phyloP scores from a whole-genome alignment of 2,329 filamentous ascomycete species.

The Tolypocladium inflatum region DNA sequence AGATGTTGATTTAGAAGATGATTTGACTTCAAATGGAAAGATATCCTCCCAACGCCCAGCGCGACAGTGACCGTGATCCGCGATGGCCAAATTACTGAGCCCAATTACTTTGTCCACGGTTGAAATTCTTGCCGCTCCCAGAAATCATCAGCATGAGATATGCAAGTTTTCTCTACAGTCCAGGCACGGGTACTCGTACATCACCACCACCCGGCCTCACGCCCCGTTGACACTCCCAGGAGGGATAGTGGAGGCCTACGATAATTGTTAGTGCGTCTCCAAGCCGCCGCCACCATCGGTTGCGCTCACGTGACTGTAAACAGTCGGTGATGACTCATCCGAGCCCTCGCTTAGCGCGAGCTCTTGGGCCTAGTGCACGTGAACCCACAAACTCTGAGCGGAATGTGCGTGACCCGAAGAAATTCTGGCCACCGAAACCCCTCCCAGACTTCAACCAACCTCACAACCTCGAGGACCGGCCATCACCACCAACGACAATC shows the following conservation, averaged over 20 bases:
- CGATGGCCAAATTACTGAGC: too few relatives aligned
- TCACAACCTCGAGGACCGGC: slow-evolving; percentile 28
- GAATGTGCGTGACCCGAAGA: slow-evolving; percentile 27
- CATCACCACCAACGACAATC: slow-evolving; percentile 31
- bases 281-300: neutral
- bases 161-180: too few relatives aligned
- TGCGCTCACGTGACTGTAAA: neutral
- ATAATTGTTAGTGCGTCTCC: neutral
- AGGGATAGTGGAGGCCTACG: too few relatives aligned
- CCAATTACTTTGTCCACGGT: neutral
- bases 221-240: too few relatives aligned
- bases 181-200: too few relatives aligned
- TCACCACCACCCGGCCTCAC: too few relatives aligned
- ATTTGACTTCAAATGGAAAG: neutral
- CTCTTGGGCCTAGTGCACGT: slow-evolving; percentile 23
- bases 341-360: slow-evolving; percentile 31
- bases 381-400: slow-evolving; percentile 31
- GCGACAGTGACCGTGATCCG: too few relatives aligned
- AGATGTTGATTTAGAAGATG: slow-evolving; percentile 7
- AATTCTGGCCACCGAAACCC: slow-evolving; percentile 30
- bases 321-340: slow-evolving; percentile 14
- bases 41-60: neutral
- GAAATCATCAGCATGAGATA: neutral
- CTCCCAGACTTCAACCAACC: slow-evolving; percentile 26
- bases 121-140: slow-evolving; percentile 1